Evolutionary conservation across 305 asterid species (phyloP), one percentile per base, ranked within the genome.

Genomic region (Plantago lanceolata): DNA sequence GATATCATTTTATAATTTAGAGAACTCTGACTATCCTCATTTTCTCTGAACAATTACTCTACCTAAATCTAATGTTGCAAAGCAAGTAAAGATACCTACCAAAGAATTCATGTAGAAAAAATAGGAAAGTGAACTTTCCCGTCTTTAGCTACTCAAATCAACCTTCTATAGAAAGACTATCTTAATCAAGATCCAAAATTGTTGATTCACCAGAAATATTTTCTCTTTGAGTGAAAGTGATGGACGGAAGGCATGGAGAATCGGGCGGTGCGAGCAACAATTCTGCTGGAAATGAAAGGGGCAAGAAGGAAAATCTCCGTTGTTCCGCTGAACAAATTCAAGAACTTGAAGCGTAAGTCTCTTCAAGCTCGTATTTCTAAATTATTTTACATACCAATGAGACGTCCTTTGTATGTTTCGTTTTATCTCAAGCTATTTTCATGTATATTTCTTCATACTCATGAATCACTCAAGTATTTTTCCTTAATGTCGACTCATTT

Each of bases 251-350:
- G 33, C 20, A 53, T 31, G 75, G 75, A 65, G 82, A 79, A 68
- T 82, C 85, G 8, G 79, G 73, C 12, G 84, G 79, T 64, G 89
- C 77, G 45, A 59, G 56, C 6, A 70, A 70, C 48, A 73, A 68
- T 68, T 8, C 50, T 45, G 6, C 28, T 24, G 28, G 17, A 45
- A 49, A 80, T 1, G 68, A 40, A 12, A 75, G 71, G 68, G 81
- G 78, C 16, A 74, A 77, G 74, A 82, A 73, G 66, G 79, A 69
- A 5, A 78, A 67, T 24, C 85, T 81, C 59, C 85, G 91, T 20
- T 94, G 85, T 58, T 65, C 91, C 3, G 40, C 69, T 0, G 74
- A 88, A 63, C 89, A 85, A 63, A 82, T 88, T 64, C 84, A 80
- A 57, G 81, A 59, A 6, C 94, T 88, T n/a, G 94, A 85, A 80